A percentile compares a stretch with the other conserved stretches of the same genome.
Conservation (phyloP, 1,284 basidiomycete species). For the Porodaedalea pini region DNA sequence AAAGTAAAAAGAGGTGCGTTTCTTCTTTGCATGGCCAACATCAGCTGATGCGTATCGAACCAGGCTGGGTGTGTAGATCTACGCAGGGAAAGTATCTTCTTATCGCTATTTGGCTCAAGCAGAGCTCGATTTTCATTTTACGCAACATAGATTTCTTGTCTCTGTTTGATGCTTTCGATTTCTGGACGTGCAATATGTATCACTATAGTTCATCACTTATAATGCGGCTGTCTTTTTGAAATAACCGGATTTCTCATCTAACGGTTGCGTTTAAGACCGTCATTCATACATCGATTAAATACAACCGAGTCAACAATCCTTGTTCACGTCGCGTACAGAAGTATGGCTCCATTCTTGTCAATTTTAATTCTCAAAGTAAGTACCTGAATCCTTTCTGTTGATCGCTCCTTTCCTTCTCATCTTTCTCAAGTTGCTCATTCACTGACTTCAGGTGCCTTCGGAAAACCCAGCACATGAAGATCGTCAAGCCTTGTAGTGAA, state of each 20-base stretch:
- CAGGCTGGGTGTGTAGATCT: conserved; percentile 19
- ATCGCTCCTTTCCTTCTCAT: conserved; percentile 30
- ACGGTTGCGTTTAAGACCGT: background rate
- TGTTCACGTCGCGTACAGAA: no score
- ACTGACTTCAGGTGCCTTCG: conserved; percentile 36
- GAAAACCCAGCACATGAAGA: conserved; percentile 49
- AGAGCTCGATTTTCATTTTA: background rate
- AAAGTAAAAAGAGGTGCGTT: conserved; percentile 69
- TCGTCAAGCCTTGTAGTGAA: conserved; percentile 36
- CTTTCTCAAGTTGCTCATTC: conserved; percentile 34
- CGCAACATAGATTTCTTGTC: conserved; percentile 5
- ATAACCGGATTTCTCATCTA: no score
- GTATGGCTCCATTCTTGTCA: no score
- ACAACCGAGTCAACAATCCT: no score
- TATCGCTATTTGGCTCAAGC: background rate
- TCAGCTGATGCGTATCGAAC: background rate
- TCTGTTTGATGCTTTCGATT: conserved; percentile 1
- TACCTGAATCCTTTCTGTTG: conserved; percentile 32
- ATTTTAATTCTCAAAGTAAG: conserved; percentile 26
- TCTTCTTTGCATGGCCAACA: background rate
- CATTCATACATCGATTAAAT: background rate
- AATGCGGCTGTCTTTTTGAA: background rate
- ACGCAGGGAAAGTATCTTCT: background rate
- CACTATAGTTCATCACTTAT: conserved; percentile 7
- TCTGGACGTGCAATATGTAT: conserved; percentile 17